phyloP scores from a whole-genome alignment of 331 rosid genomes.

The Arachis monticola region DNA sequence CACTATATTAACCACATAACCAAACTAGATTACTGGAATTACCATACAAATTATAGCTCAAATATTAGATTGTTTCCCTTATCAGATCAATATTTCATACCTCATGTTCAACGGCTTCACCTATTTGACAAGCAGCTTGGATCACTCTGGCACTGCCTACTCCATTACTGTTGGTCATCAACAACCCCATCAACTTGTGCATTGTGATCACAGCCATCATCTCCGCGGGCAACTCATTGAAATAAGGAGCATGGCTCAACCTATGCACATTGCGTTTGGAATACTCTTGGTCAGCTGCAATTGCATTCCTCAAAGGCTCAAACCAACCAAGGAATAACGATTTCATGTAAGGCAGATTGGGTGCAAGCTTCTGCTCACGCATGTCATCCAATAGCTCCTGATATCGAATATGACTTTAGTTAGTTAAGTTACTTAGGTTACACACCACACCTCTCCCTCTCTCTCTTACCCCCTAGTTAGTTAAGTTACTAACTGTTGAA shows the following conservation, averaged over 20 bases:
- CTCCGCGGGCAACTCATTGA: slow-evolving; percentile 63
- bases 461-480: too few relatives aligned
- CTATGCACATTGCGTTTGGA: slow-evolving; percentile 33
- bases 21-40: background rate
- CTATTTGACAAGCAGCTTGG: slow-evolving; percentile 76
- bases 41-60: background rate
- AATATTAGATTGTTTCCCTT: background rate
- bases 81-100: slow-evolving; percentile 41
- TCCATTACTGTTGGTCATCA: slow-evolving; percentile 75
- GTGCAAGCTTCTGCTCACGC: slow-evolving; percentile 90
- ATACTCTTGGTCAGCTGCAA: slow-evolving; percentile 60
- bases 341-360: slow-evolving; percentile 86
- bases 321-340: slow-evolving; percentile 94
- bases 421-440: background rate
- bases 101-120: slow-evolving; percentile 92
- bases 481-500: too few relatives aligned
- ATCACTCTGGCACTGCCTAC: slow-evolving; percentile 68
- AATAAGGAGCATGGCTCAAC: slow-evolving; percentile 54
- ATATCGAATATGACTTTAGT: background rate
- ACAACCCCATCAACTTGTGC: slow-evolving; percentile 89
- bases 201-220: slow-evolving; percentile 92
- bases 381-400: slow-evolving; percentile 71
- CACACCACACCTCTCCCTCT: background rate
- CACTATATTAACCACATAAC: background rate
- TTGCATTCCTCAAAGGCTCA: slow-evolving; percentile 79